Conservation (phyloP, 441 rosid species). For the Gossypium trilobum region DNA sequence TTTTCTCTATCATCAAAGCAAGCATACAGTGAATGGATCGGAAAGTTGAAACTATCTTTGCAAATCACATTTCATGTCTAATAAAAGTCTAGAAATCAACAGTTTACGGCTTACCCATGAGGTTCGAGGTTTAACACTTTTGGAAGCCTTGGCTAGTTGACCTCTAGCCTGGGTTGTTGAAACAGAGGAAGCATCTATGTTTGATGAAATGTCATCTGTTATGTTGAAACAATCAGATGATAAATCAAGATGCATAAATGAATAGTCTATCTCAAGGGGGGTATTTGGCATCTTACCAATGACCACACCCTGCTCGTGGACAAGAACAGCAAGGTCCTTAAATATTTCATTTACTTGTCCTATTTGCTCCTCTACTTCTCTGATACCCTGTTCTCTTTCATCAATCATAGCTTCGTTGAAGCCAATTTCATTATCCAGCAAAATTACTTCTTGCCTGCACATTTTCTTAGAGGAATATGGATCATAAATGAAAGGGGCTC, state of each 20-base stretch:
- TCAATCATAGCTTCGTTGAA: slow-evolving; percentile 69
- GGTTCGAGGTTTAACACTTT: slow-evolving; percentile 45
- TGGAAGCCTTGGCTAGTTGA: slow-evolving; percentile 50
- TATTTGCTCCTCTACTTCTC: slow-evolving; percentile 54
- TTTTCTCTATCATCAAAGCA: background rate
- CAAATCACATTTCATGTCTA: background rate
- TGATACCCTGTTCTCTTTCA: slow-evolving; percentile 60
- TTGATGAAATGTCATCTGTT: slow-evolving; percentile 56
- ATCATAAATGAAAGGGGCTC: background rate
- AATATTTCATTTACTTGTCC: slow-evolving; percentile 60
- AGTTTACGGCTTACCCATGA: slow-evolving; percentile 45
- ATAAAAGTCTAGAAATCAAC: slow-evolving; percentile 4
- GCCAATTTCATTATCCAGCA: slow-evolving; percentile 54
- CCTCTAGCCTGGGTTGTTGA: slow-evolving; percentile 45
- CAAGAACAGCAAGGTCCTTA: slow-evolving; percentile 64
- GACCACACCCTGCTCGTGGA: slow-evolving; percentile 59
- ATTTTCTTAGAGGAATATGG: slow-evolving; percentile 2
- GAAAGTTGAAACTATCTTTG: background rate
- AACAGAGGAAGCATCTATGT: slow-evolving; percentile 42
- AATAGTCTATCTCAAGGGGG: background rate
- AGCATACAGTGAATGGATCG: background rate
- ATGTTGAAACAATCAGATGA: slow-evolving; percentile 7
- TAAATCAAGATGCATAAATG: background rate
- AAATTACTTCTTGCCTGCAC: slow-evolving; percentile 46
- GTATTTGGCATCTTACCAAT: slow-evolving; percentile 39